Evolutionary conservation across 108 stramenopile species (phyloP), one percentile per base, ranked within the genome.

Genomic region (Seminavis robusta): DNA sequence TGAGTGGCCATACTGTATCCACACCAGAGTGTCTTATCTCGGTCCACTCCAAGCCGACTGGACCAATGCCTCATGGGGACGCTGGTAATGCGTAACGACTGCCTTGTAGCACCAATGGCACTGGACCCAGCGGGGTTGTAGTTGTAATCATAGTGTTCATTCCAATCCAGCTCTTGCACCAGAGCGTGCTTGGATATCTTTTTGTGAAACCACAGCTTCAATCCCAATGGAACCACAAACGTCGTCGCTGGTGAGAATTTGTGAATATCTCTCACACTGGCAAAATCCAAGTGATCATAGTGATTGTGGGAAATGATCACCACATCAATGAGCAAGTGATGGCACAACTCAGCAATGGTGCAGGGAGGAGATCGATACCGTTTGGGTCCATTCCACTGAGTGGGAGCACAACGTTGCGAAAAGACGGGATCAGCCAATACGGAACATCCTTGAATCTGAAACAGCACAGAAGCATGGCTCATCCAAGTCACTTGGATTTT

Each of bases 31-130:
- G 84, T 63, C 48, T 63, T 47, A 65, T 82, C 88, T 1, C 84
- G 67, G 44, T 93, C 91, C 21, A 78, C 84, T 13, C 80, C 76
- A 16, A 62, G 61, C 8, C 91, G 81, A 23, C 56, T 64, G 17
- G 80, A 83, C 91, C 91, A 93, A 55, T 93, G 91, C 59, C 84
- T 83, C 15, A 86, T 77, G 17, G 91, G 91, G 5, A 80, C 56
- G 52, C 79, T 77, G 6, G 83, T 81, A 21, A 81, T 52, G 4
- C 47, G 4, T 17, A 54, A 5, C 7, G n/a, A n/a, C 8, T 54
- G 27, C n/a, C n/a, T n/a, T n/a, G n/a, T n/a, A n/a, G n/a, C n/a
- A n/a, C n/a, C n/a, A n/a, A n/a, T n/a, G n/a, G n/a, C n/a, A n/a
- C n/a, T n/a, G n/a, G n/a, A n/a, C n/a, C n/a, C n/a, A 36, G 61